Evolutionary conservation across 176 grass and related monocot genomes (phyloP), one percentile per base, ranked within the genome.

Genomic region (Cocos nucifera): DNA sequence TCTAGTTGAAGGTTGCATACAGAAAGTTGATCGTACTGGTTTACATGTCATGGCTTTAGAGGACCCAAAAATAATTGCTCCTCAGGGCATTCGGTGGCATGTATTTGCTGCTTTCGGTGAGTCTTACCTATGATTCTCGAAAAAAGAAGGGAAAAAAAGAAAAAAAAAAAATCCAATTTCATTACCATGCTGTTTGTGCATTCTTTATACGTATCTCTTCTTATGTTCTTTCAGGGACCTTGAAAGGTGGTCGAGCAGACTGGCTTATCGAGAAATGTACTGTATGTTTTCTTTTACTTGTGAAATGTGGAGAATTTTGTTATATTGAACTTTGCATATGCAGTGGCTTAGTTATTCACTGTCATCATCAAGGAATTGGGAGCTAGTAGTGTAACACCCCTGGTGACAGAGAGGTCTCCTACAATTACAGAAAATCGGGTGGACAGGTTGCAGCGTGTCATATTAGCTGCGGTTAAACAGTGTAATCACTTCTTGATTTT

Each of bases 201-300:
- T 63, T 30, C 0, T 35, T 73, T 73, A 2, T 17, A 10, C 14
- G 12, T 55, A 21, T 63, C 14, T 53, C 16, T n/a, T 54, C 6
- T 6, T 69, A 57, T 12, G 51, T 54, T 70, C 59, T 73, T 60
- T 67, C 69, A 97, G 92, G 92, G 28, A 97, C 81, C 6, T 26
- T 97, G 78, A 97, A 91, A 79, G 84, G 92, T n/a, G 92, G 92
- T 30, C 84, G 87, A 1, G 75, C 87, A 48, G 92, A 91, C 80
- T 97, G 92, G 92, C 87, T 97, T 57, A 75, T 97, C 61, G 92
- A 97, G 77, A 97, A 97, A 91, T 97, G 81, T 79, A 97, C 92
- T 78, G 92, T 97, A 91, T 85, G 87, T 91, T 77, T 81, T 54
- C 39, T 53, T 77, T 66, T 55, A 54, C 1, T 6, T 62, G 63